These are phyloP conservation scores for Capsicum baccatum DNA, from an alignment of 257 asterid genomes.

Conservation along the genomic window DNA sequence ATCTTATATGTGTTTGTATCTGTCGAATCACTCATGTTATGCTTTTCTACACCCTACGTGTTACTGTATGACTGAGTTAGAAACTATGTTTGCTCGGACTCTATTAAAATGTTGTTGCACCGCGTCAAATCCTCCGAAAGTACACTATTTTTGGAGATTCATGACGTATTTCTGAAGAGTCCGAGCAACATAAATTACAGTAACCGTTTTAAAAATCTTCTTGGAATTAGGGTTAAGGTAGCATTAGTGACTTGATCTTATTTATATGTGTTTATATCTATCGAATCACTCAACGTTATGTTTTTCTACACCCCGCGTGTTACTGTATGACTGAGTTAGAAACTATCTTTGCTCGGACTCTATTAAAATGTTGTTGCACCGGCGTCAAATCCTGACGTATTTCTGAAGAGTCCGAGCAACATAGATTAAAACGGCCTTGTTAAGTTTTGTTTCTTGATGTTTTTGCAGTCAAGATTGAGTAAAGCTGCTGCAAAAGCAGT, in stretches of 20 bases:
- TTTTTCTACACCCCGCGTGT: background rate
- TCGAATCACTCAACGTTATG: background rate
- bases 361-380: too few species aligned
- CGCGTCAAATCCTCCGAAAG: too few species aligned
- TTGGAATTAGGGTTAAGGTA: too few species aligned
- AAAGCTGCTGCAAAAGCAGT: conserved; percentile 74
- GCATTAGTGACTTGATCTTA: too few species aligned
- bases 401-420: background rate
- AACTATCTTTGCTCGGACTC: too few species aligned
- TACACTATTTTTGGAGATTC: too few species aligned
- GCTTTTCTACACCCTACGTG: background rate
- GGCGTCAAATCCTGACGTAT: background rate
- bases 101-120: background rate
- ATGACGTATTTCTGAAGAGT: too few species aligned
- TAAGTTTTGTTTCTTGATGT: background rate
- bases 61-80: background rate
- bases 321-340: too few species aligned
- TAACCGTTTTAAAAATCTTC: too few species aligned
- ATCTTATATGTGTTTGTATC: background rate
- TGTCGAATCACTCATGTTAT: background rate
- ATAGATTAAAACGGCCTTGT: background rate
- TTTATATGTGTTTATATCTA: too few species aligned
- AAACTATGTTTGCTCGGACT: background rate
- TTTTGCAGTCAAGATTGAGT: conserved; percentile 64
- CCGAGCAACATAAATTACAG: background rate